These are phyloP conservation scores for Yamadazyma pseudoaaseri DNA, from an alignment of 1,139 yeast genomes.

Conservation along the genomic window DNA sequence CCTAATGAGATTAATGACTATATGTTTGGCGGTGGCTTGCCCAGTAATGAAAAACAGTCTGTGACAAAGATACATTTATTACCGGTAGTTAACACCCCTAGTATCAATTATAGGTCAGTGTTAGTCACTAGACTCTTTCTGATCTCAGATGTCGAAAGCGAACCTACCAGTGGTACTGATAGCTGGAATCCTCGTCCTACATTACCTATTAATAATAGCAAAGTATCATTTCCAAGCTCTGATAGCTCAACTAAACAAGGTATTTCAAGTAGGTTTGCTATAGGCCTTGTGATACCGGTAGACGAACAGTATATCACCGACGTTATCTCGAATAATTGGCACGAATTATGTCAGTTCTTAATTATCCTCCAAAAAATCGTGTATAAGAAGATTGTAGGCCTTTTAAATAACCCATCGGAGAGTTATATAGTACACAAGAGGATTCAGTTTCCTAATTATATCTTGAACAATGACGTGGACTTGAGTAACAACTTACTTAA, in stretches of 20 bases:
- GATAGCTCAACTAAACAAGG: conserved; percentile 15
- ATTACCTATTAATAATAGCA: conserved; percentile 24
- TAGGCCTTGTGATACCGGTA: conserved; percentile 50
- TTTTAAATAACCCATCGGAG: conserved; percentile 16
- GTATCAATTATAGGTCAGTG: conserved; percentile 34
- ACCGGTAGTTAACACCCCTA: conserved; percentile 37
- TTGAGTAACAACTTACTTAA: conserved; percentile 32
- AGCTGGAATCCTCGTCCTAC: conserved; percentile 37
- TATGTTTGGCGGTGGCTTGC: conserved; percentile 59
- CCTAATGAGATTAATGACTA: conserved; percentile 46
- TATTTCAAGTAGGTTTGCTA: conserved; percentile 41
- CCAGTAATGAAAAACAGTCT: conserved; percentile 45
- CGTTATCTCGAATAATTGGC: conserved; percentile 49
- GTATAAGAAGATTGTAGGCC: conserved; percentile 31
- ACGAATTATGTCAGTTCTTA: conserved; percentile 42
- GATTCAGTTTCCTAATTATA: conserved; percentile 35
- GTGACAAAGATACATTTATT: conserved; percentile 49
- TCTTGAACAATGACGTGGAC: conserved; percentile 45
- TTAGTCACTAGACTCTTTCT: conserved; percentile 48
- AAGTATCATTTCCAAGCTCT: conserved; percentile 8
- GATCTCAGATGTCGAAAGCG: conserved; percentile 30
- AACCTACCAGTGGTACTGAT: conserved; percentile 5
- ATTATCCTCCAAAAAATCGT: conserved; percentile 39
- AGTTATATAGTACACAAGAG: conserved; percentile 32
- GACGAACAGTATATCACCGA: conserved; percentile 37